A percentile compares a stretch with the other conserved stretches of the same genome.
Evolutionary conservation across 106 monocot genomes (phyloP).

Genomic region (Dendrobium officinale): DNA sequence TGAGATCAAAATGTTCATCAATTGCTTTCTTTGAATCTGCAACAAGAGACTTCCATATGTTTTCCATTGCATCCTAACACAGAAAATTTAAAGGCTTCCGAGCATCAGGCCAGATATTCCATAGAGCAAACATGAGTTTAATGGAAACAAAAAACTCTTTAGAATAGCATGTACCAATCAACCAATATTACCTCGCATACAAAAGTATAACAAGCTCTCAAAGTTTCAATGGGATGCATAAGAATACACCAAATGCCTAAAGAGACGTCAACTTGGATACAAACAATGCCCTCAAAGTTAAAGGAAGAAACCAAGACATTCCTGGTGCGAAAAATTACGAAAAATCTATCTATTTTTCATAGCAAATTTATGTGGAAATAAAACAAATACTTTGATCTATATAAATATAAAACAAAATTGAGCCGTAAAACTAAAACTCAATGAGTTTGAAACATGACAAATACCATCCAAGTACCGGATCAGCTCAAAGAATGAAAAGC

Average conservation of each 20-base stretch:
- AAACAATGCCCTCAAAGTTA: neutral
- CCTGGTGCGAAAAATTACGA: neutral
- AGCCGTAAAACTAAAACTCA: no score
- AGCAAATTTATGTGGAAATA: no score
- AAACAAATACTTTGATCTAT: no score
- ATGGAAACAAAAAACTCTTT: neutral
- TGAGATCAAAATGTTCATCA: conserved; percentile 82
- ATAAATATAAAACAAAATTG: no score
- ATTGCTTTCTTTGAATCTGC: conserved; percentile 83
- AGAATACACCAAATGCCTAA: neutral
- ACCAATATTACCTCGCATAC: neutral
- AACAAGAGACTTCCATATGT: conserved; percentile 97
- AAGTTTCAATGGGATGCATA: neutral
- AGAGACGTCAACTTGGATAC: neutral
- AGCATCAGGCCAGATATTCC: neutral
- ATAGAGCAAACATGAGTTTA: neutral
- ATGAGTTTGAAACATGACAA: no score
- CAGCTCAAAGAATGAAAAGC: neutral
- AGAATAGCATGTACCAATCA: neutral
- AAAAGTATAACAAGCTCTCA: neutral
- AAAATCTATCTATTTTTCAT: neutral
- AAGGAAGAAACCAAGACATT: neutral
- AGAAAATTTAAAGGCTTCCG: neutral
- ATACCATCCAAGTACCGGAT: neutral
- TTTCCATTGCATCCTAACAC: conserved; percentile 87